Base-by-base conservation (phyloP, 2,329 filamentous ascomycete genomes). In the Ascochyta rabiei region DNA sequence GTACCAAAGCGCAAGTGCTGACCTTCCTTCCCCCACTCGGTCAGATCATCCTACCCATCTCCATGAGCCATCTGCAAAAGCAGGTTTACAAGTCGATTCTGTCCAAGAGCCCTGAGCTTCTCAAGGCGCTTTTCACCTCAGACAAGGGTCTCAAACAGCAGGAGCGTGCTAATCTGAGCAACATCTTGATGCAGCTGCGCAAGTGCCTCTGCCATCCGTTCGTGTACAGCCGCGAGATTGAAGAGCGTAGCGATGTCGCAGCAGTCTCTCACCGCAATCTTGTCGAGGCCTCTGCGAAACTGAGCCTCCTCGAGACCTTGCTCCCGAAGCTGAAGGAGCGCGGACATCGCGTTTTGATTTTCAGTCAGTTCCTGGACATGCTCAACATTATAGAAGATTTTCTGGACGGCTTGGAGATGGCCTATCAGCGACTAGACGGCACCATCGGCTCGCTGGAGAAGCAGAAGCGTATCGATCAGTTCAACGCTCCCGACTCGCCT, bases 141-240 rank as follows among this genome's bases (percentile, higher is more conserved):
- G 81, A 81, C 59, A 77, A 74, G 41, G 71, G 71, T 10, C 62
- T 91, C 44, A 90, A 87, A 65, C 80, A 82, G 24, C 83, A 82
- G 15, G 93, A 98, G 55, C 85, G 89, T 6, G 87, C 90, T 37
- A 93, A 87, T 59, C 77, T 98, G 53, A 96, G 89, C 81, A 99
- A 99, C 66, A 96, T 99, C 34, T 76, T 99, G 38, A 91, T 97
- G 84, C 95, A 99, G 73, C 82, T 99, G 16, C 86, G 95, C 16
- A 98, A 97, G 73, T 96, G 91, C 61, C 81, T 99, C 2, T 97
- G 93, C 61, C 96, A 99, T 75, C 95, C 96, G 0, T 99, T 98
- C 71, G 87, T 98, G 44, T 99, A 97, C 80, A 97, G 87, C 67
- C 82, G 86, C 35, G 88, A 89, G 19, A 95, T 99, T 53, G 96